phyloP scores from a whole-genome alignment of 768 basidiomycete genomes.

The Tephrocybe sp. region DNA sequence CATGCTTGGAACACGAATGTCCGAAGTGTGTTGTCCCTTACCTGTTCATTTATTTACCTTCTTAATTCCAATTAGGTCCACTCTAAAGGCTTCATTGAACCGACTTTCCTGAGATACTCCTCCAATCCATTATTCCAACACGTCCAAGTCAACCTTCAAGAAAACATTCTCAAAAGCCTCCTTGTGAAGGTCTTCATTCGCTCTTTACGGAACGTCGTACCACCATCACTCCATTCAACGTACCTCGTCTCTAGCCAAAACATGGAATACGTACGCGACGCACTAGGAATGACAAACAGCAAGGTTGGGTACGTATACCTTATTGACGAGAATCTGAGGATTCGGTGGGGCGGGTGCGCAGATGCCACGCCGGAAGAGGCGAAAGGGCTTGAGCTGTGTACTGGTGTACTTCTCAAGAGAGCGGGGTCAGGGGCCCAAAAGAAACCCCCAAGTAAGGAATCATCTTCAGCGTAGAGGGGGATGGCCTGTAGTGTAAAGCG shows the following conservation, averaged over 20 bases:
- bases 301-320: constrained; percentile 91
- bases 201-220: constrained; percentile 65
- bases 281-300: constrained; percentile 85
- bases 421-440: constrained; percentile 30
- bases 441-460: neutral
- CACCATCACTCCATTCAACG: constrained; percentile 58
- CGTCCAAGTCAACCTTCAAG: constrained; percentile 89
- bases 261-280: constrained; percentile 81
- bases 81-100: constrained; percentile 63
- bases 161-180: constrained; percentile 89
- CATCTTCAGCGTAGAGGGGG: neutral
- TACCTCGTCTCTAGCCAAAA: constrained; percentile 83
- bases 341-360: constrained; percentile 92
- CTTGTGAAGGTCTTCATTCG: constrained; percentile 84
- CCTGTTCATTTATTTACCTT: neutral
- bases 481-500: no score
- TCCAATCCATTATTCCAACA: constrained; percentile 65
- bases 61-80: constrained; percentile 55
- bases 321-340: constrained; percentile 77
- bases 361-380: constrained; percentile 77
- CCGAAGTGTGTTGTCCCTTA: constrained; percentile 55
- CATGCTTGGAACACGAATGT: constrained; percentile 83
- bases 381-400: constrained; percentile 63
- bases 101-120: constrained; percentile 50
- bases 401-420: constrained; percentile 64